Evolutionary conservation across 768 basidiomycete species (phyloP), one percentile per base, ranked within the genome.

Genomic region (Russula compacta): DNA sequence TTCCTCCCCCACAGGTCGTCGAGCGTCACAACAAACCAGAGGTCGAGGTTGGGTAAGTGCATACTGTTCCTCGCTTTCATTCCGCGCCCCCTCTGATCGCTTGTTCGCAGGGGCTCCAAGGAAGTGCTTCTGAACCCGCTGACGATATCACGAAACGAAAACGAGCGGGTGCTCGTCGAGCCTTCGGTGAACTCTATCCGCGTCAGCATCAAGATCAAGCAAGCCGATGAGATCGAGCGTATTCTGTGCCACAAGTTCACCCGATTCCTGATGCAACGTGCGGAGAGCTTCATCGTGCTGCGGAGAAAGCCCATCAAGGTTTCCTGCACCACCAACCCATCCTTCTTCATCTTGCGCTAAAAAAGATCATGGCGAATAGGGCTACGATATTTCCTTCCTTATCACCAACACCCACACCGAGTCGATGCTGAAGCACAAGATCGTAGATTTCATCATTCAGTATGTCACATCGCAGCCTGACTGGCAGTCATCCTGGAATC

Each of bases 401-500:
- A 95, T 99, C 71, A 98, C 95, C 59, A 97, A 98, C 74, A 86
- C 87, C 54, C 94, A 99, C 72, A 82, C 94, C 36, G 95, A 98
- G 73, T 95, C 92, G 10, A 98, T 99, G 97, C 79, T 98, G 67
- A 99, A 98, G 77, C 97, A 99, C 76, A 98, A 98, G 78, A 89
- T 99, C 55, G 97, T 99, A 40, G 97, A 99, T 76, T 99, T 99
- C 74, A 97, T 99, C 76, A 97, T 98, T 67, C 93, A 98, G 92
- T 95, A 64, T 12, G 46, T 43, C 21, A 33, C 3, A 33, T 21
- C 52, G 56, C 53, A 32, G 21, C 68, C 42, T 46, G 42, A 35
- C 42, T 36, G 52, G 40, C 60, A 66, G 40, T 68, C 44, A 15
- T 40, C 40, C 40, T 17, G 6, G 29, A 2, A 2, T n/a, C n/a